A percentile compares a stretch with the other conserved stretches of the same genome.
phyloP scores from a whole-genome alignment of 768 basidiomycete species.

The Strobilomyces echinocephalus region DNA sequence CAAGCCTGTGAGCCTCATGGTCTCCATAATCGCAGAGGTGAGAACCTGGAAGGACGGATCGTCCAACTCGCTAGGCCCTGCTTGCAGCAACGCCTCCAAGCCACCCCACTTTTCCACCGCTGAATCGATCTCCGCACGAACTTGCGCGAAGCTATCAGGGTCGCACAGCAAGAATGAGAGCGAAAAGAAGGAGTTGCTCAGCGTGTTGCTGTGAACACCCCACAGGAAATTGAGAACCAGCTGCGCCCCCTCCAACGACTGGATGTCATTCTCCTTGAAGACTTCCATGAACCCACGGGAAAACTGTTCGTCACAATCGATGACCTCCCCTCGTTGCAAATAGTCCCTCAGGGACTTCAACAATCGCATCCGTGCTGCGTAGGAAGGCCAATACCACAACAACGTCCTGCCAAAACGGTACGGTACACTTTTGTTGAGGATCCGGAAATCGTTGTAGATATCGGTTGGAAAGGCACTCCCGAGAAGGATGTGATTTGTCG shows the following conservation, averaged over 20 bases:
- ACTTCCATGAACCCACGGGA: conserved; percentile 10
- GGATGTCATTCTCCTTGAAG: conserved; percentile 18
- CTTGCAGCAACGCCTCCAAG: conserved; percentile 12
- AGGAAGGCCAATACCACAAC: conserved; percentile 14
- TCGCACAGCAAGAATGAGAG: conserved; percentile 36
- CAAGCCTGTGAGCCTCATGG: conserved; percentile 19
- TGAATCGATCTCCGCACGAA: conserved; percentile 44
- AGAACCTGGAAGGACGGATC: conserved; percentile 17
- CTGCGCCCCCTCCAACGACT: conserved; percentile 14
- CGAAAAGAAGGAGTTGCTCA: conserved; percentile 19
- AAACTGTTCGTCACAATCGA: conserved; percentile 5
- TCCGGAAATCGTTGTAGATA: conserved; percentile 21
- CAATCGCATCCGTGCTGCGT: conserved; percentile 11
- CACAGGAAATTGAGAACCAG: conserved; percentile 19
- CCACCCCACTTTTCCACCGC: conserved; percentile 10
- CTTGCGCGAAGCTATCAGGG: conserved; percentile 39
- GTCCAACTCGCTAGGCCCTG: conserved; percentile 13
- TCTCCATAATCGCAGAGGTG: conserved; percentile 26
- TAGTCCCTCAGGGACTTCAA: conserved; percentile 8
- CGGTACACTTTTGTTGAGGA: conserved; percentile 14
- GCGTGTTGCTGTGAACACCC: conserved; percentile 19
- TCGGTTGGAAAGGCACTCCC: conserved; percentile 15
- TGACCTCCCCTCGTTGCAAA: conserved; percentile 9
- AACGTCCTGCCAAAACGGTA: conserved; percentile 15
- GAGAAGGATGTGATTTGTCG: conserved; percentile 18